Conservation (phyloP, 1,139 yeast species). For the Geotrichum candidum region DNA sequence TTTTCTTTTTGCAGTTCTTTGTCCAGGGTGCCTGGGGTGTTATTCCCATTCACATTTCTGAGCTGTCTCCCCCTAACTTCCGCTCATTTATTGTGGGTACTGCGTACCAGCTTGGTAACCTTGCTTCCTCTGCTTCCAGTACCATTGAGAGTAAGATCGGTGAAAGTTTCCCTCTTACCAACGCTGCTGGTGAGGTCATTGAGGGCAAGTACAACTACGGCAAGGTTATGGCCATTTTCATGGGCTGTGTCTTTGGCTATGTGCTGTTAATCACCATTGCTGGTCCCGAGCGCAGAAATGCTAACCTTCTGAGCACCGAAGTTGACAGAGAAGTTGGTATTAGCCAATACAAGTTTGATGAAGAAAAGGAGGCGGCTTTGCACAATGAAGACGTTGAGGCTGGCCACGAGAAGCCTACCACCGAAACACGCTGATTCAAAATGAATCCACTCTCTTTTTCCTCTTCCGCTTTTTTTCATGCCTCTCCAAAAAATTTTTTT, state of each 20-base stretch:
- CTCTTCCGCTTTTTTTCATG: no score
- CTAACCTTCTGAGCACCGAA: slow-evolving; percentile 24
- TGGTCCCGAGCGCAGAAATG: slow-evolving; percentile 67
- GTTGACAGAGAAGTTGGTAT: slow-evolving; percentile 3
- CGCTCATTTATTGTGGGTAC: slow-evolving; percentile 69
- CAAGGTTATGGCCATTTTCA: slow-evolving; percentile 73
- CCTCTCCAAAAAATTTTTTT: background rate
- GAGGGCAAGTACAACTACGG: slow-evolving; percentile 44
- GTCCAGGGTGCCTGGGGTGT: slow-evolving; percentile 92
- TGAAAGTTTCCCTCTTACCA: slow-evolving; percentile 51
- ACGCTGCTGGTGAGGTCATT: slow-evolving; percentile 27
- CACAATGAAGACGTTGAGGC: slow-evolving; percentile 9
- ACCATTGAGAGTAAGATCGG: slow-evolving; percentile 78
- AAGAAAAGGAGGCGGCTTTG: slow-evolving; percentile 6
- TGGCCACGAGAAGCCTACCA: background rate
- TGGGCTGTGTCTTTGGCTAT: slow-evolving; percentile 70
- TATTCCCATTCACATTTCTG: slow-evolving; percentile 70
- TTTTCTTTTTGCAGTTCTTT: slow-evolving; percentile 68
- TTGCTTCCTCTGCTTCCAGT: slow-evolving; percentile 76
- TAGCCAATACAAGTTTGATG: slow-evolving; percentile 8
- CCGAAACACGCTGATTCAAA: background rate
- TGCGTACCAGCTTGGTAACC: slow-evolving; percentile 77
- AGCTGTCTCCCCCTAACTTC: slow-evolving; percentile 72
- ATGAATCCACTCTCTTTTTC: background rate
- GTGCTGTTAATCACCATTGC: slow-evolving; percentile 52